A percentile compares a stretch with the other conserved stretches of the same genome.
These are phyloP conservation scores for Botrytis porri DNA, from an alignment of 2,329 filamentous ascomycete species.

Conservation along the genomic window DNA sequence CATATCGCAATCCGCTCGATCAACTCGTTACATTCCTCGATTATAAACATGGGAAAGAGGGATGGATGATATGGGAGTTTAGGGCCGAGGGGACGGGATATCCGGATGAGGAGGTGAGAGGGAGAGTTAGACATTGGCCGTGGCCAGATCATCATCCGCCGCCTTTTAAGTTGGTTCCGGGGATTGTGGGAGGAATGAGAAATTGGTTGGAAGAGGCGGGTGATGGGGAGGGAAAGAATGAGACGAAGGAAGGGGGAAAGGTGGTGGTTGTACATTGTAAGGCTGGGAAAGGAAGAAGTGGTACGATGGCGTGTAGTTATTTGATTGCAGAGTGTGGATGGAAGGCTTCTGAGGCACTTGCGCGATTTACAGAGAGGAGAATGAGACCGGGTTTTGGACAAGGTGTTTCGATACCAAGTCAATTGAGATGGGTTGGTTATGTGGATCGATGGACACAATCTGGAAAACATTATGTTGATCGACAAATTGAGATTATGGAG, in stretches of 20 bases:
- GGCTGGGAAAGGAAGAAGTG: constrained; percentile 90
- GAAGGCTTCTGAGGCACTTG: constrained; percentile 60
- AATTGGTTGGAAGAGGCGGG: constrained; percentile 69
- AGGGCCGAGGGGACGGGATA: constrained; percentile 95
- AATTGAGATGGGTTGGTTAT: constrained; percentile 83
- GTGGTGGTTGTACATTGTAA: constrained; percentile 96
- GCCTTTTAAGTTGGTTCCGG: constrained; percentile 82
- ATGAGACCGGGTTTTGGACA: constrained; percentile 88
- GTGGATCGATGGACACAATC: constrained; percentile 79
- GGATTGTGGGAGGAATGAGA: constrained; percentile 89
- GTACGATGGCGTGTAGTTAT: constrained; percentile 84
- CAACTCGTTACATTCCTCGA: constrained; percentile 86
- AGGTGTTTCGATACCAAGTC: constrained; percentile 90
- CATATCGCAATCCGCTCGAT: constrained; percentile 91
- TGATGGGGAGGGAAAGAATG: constrained; percentile 27
- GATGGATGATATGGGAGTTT: constrained; percentile 97
- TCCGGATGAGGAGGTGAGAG: constrained; percentile 83
- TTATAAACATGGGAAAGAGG: constrained; percentile 69
- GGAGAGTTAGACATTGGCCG: constrained; percentile 83
- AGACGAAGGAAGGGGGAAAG: constrained; percentile 43
- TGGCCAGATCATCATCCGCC: constrained; percentile 98
- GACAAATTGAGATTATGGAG: constrained; percentile 80
- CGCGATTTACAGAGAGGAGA: constrained; percentile 72
- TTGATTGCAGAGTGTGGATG: constrained; percentile 82
- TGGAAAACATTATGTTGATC: constrained; percentile 77